Evolutionary conservation across 331 rosid species (phyloP).

Genomic region (Phaseolus coccineus): DNA sequence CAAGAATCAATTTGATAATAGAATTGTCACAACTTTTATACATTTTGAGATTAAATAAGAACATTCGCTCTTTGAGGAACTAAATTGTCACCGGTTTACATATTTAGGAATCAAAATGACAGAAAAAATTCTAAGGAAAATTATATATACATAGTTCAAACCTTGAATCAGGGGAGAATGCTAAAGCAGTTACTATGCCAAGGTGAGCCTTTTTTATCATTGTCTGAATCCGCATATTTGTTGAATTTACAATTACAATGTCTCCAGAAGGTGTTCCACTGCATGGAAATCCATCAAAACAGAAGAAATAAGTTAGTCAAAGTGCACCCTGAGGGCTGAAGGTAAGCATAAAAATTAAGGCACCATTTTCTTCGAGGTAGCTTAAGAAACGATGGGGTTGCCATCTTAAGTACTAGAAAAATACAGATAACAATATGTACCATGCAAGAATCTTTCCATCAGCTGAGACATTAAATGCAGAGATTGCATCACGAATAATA

Average conservation of each 20-base stretch:
- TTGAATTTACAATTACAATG: slow-evolving; percentile 65
- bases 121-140: no score
- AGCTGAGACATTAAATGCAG: slow-evolving; percentile 77
- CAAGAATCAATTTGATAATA: no score
- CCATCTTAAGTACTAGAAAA: slow-evolving; percentile 24
- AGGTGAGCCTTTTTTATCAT: slow-evolving; percentile 74
- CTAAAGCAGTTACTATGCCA: slow-evolving; percentile 85
- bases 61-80: no score
- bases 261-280: slow-evolving; percentile 91
- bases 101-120: no score
- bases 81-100: no score
- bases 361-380: slow-evolving; percentile 26
- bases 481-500: slow-evolving; percentile 67
- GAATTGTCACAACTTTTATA: no score
- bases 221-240: slow-evolving; percentile 64
- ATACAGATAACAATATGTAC: slow-evolving; percentile 53
- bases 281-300: slow-evolving; percentile 55
- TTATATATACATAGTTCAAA: slow-evolving; percentile 38
- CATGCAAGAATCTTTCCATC: slow-evolving; percentile 89
- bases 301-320: slow-evolving; percentile 33
- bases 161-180: slow-evolving; percentile 89
- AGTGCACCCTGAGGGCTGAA: slow-evolving; percentile 9
- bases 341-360: slow-evolving; percentile 31
- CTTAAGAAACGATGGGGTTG: slow-evolving; percentile 18
- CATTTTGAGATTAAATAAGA: no score